Conservation (phyloP, 2,329 filamentous ascomycete species). For the Dendryphion nanum region DNA sequence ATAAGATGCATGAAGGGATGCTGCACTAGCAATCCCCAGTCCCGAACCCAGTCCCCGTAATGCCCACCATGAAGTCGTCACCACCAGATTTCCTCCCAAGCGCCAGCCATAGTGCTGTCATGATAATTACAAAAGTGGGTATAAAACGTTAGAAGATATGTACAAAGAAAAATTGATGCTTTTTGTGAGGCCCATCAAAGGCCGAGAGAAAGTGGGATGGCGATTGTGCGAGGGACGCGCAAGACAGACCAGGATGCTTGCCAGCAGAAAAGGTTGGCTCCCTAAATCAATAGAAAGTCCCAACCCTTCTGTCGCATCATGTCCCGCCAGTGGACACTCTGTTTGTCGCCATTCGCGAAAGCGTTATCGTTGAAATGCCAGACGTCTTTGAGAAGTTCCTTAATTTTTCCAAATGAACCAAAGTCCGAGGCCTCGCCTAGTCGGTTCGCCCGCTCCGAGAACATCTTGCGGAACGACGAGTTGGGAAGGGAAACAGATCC, state of each 20-base stretch:
- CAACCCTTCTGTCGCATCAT: slow-evolving; percentile 88
- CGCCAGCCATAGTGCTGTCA: slow-evolving; percentile 16
- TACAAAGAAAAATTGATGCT: slow-evolving; percentile 34
- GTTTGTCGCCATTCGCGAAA: slow-evolving; percentile 48
- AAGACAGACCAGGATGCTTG: slow-evolving; percentile 38
- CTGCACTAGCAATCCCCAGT: slow-evolving; percentile 22
- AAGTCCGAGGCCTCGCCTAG: slow-evolving; percentile 76
- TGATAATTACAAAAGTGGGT: slow-evolving; percentile 41
- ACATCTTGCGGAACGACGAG: slow-evolving; percentile 74
- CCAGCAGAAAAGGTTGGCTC: slow-evolving; percentile 28
- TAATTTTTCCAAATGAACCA: slow-evolving; percentile 83
- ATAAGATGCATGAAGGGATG: too few relatives aligned
- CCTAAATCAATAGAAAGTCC: slow-evolving; percentile 86
- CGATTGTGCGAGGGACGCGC: slow-evolving; percentile 15
- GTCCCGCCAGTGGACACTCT: slow-evolving; percentile 89
- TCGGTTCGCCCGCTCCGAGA: slow-evolving; percentile 70
- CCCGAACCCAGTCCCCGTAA: too few relatives aligned
- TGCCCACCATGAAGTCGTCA: slow-evolving; percentile 2
- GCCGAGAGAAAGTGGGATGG: slow-evolving; percentile 21
- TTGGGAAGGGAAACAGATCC: slow-evolving; percentile 72
- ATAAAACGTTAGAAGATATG: slow-evolving; percentile 38
- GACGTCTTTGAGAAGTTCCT: slow-evolving; percentile 74
- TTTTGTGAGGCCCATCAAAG: slow-evolving; percentile 10
- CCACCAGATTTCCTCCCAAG: too few relatives aligned
- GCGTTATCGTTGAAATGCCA: slow-evolving; percentile 74